Conservation (phyloP, 768 basidiomycete genomes). For the Lepiota venenata region DNA sequence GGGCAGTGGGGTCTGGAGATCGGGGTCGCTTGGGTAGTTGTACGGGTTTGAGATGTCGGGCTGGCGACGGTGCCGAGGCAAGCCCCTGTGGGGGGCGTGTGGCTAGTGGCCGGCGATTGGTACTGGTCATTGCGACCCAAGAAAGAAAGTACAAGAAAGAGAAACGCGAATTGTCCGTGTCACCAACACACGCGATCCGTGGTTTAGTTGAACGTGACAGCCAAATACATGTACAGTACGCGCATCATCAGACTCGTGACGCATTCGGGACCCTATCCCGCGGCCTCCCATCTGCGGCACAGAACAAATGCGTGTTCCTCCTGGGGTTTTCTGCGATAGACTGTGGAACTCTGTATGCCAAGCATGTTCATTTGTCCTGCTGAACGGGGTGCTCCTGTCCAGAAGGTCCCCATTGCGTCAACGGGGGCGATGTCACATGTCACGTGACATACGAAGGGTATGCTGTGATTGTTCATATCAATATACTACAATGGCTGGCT, state of each 20-base stretch:
- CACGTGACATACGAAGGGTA: neutral
- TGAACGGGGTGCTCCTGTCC: too few species aligned
- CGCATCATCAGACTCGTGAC: conserved; percentile 12
- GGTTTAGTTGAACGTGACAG: conserved; percentile 9
- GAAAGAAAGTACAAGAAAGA: conserved; percentile 17
- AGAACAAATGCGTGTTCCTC: neutral
- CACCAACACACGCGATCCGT: neutral
- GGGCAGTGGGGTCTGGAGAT: conserved; percentile 5
- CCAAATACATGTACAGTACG: conserved; percentile 6
- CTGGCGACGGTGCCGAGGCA: conserved; percentile 29
- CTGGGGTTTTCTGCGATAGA: neutral
- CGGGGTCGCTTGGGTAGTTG: conserved; percentile 17
- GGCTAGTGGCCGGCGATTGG: conserved; percentile 47
- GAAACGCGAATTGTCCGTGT: neutral
- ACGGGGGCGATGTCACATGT: neutral
- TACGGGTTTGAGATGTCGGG: conserved; percentile 30
- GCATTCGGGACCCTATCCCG: neutral
- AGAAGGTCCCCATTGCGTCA: too few species aligned
- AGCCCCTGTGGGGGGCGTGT: conserved; percentile 28
- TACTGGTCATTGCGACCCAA: conserved; percentile 38
- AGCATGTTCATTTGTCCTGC: too few species aligned
- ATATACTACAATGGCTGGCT: conserved; percentile 40
- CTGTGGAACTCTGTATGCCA: too few species aligned
- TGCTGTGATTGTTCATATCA: conserved; percentile 4
- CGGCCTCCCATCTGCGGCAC: neutral